Evolutionary conservation across 371 early-diverging fungal genomes (phyloP), one percentile per base, ranked within the genome.

Genomic region (Mucor mucedo): DNA sequence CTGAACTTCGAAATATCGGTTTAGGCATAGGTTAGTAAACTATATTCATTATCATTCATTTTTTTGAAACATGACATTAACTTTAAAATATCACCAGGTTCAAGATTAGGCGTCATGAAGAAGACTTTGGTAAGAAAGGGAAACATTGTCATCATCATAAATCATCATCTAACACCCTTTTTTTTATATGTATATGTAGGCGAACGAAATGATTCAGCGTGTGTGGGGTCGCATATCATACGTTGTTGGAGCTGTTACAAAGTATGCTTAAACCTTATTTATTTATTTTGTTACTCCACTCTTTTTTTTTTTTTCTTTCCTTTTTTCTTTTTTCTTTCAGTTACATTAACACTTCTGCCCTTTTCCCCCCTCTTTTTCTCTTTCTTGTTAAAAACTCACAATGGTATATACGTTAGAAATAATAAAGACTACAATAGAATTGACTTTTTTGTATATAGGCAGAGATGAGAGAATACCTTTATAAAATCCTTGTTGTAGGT

Each of bases 401-500:
- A 49, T 49, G 49, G 49, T 49, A 49, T 30, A 28, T 29, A 16
- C 16, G 0, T 4, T 45, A 16, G 13, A n/a, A 16, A 16, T 1
- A 45, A 45, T 49, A 49, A 49, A 49, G 4, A 30, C 49, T 29
- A 29, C 5, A 47, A 7, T 47, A 47, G 4, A 27, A 47, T 27
- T 21, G 4, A 47, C 27, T 27, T 39, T 21, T 54, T 39, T 21
- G 4, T 10, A 39, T 39, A 27, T 55, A 76, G 73, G 59, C 65
- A 40, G 73, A 75, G 63, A 70, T 72, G 53, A 70, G 69, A 71
- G 81, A 81, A 58, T 81, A 78, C 49, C 66, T 78, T 32, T 90
- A 89, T 74, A 93, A 93, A 70, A 86, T 92, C 38, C 80, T 93
- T 47, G 86, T 93, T 9, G 87, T 93, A 48, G 93, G 93, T 27